phyloP scores from a whole-genome alignment of 83 land plant genomes.

The Isoetes engelmannii region DNA sequence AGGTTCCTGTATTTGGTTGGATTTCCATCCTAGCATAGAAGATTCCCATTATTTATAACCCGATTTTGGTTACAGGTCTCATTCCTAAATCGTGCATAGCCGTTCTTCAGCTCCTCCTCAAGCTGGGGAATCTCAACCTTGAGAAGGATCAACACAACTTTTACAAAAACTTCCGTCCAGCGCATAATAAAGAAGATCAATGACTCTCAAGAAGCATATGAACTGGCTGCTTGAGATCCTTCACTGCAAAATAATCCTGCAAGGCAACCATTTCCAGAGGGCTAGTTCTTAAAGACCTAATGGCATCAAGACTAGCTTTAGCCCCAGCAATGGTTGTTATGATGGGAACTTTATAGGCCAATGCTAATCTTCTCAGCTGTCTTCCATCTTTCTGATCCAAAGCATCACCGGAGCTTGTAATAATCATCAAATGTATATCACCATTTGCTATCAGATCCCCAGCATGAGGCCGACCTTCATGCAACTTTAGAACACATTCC shows the following conservation, averaged over 20 bases:
- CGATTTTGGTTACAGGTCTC: no score
- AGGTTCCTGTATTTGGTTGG: no score
- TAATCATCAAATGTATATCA: slow-evolving; percentile 79
- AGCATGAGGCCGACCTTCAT: slow-evolving; percentile 96
- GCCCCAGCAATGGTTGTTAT: slow-evolving; percentile 84
- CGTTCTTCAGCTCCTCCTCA: no score
- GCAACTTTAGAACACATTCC: slow-evolving; percentile 76
- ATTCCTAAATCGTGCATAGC: no score
- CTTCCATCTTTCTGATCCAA: slow-evolving; percentile 84
- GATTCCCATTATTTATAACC: no score
- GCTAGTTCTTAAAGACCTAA: slow-evolving; percentile 54
- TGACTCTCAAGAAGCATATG: no score
- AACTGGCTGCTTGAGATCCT: slow-evolving; percentile 7
- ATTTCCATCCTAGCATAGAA: no score
- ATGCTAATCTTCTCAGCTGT: slow-evolving; percentile 77
- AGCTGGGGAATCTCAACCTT: no score
- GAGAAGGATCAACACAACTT: no score
- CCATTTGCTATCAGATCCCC: slow-evolving; percentile 94
- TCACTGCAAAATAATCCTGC: slow-evolving; percentile 66
- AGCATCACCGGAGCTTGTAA: slow-evolving; percentile 86
- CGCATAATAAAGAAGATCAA: no score
- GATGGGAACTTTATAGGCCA: slow-evolving; percentile 81
- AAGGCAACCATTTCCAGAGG: slow-evolving; percentile 70
- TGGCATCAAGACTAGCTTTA: slow-evolving; percentile 74
- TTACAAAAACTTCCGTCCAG: no score